Evolutionary conservation across 1,139 yeast species (phyloP).

Genomic region (Nakaseomyces delphensis): DNA sequence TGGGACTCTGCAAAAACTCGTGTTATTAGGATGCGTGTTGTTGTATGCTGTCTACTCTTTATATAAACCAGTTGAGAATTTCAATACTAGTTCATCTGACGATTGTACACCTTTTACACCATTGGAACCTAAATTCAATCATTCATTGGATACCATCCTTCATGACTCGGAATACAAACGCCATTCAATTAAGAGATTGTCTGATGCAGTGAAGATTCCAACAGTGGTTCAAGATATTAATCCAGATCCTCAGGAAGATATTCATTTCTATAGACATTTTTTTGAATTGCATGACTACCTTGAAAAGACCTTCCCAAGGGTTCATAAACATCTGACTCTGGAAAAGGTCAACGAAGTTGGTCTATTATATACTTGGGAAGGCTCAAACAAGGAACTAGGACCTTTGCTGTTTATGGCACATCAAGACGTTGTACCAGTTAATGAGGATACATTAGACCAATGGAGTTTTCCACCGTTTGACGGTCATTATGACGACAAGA

Average conservation of each 20-base stretch:
- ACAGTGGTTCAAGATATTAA: slow-evolving; percentile 53
- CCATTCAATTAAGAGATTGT: slow-evolving; percentile 37
- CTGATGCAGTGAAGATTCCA: slow-evolving; percentile 51
- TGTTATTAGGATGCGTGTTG: background rate
- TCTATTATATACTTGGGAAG: slow-evolving; percentile 58
- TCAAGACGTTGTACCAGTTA: slow-evolving; percentile 81
- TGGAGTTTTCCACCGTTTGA: slow-evolving; percentile 69
- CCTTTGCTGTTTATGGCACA: slow-evolving; percentile 70
- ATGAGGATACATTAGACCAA: slow-evolving; percentile 42
- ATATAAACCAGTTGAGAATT: background rate
- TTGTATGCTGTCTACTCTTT: background rate
- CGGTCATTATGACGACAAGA: slow-evolving; percentile 55
- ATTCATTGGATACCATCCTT: slow-evolving; percentile 23
- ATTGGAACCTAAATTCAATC: background rate
- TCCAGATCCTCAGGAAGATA: slow-evolving; percentile 36
- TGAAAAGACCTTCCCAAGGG: slow-evolving; percentile 48
- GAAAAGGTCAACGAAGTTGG: slow-evolving; percentile 60
- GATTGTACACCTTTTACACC: background rate
- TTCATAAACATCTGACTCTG: slow-evolving; percentile 41
- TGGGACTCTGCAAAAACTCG: too few species aligned
- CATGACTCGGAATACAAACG: slow-evolving; percentile 37
- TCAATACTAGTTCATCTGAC: background rate
- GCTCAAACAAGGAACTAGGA: slow-evolving; percentile 43
- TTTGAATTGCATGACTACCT: slow-evolving; percentile 45
- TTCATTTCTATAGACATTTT: slow-evolving; percentile 28